Base-by-base conservation (phyloP, 805 yeast genomes). In the Starmera caribaea region DNA sequence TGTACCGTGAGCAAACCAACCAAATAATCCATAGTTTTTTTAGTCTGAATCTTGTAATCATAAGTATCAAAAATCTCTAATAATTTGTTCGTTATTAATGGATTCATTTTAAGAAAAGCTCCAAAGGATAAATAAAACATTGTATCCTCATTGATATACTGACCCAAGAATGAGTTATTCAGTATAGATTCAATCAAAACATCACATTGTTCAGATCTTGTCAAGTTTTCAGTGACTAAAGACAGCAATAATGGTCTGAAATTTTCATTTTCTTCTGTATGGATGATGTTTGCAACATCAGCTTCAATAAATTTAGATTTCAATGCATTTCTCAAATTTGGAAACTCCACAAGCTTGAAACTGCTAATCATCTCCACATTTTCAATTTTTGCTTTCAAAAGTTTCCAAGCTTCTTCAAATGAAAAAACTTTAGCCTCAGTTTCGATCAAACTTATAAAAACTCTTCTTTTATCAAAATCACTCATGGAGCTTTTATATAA, bases 401-500 rank as follows among this genome's bases (percentile, higher is more conserved):
- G 13, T 15, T 33, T n/a, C 35, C 35, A 33, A 21, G 17, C 12
- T 15, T 33, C 16, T 9, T 21, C 27, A 24, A 33, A 33, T 13
- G 16, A n/a, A 33, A 13, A 33, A 5, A 10, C 27, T 13, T 7
- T 13, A 21, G 35, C 27, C 13, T 17, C 11, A 10, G 28, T n/a
- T 21, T 33, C 35, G 13, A 33, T 24, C 9, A 21, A 24, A 24
- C 35, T 33, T 12, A 33, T 21, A 8, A 12, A 12, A 26, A 33
- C 21, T 3, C 27, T 42, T 12, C 48, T 34, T 12, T 35, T 41
- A 1, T 30, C 17, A 28, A 39, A 32, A 3, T 34, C 42, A 2
- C 49, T 38, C 15, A 45, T 21, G 1, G 39, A 24, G 1, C 26
- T 35, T 17, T 44, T 45, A 9, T 8, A 13, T 1, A 30, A 10